Conservation (phyloP, 2,329 filamentous ascomycete genomes). For the Talaromyces sp. region DNA sequence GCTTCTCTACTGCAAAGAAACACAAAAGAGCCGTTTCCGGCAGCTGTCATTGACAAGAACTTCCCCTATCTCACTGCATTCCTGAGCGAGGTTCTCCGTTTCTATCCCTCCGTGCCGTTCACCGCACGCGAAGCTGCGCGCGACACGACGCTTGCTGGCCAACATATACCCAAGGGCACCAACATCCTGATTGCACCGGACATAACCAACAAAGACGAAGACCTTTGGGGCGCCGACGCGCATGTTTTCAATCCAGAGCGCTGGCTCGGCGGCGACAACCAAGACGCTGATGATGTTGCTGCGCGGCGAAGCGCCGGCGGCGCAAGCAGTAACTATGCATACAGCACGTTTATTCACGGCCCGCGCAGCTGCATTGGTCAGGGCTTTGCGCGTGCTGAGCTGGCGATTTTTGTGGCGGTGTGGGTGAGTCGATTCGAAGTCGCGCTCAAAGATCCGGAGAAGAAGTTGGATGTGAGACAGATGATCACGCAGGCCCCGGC, state of each 20-base stretch:
- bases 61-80: constrained; percentile 78
- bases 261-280: constrained; percentile 53
- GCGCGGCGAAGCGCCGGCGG: constrained; percentile 80
- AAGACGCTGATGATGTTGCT: constrained; percentile 56
- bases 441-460: constrained; percentile 57
- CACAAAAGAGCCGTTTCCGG: constrained; percentile 50
- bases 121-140: constrained; percentile 61
- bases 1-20: constrained; percentile 25
- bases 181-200: constrained; percentile 58
- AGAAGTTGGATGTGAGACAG: constrained; percentile 60
- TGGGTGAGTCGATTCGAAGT: constrained; percentile 70
- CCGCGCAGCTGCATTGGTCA: constrained; percentile 22
- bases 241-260: constrained; percentile 71
- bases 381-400: constrained; percentile 63
- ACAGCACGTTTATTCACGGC: constrained; percentile 22
- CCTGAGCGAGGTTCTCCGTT: constrained; percentile 69
- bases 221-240: constrained; percentile 73
- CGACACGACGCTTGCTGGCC: constrained; percentile 62
- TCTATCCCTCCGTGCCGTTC: constrained; percentile 65
- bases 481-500: constrained; percentile 68
- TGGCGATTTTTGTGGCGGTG: constrained; percentile 73
- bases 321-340: constrained; percentile 55
- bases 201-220: constrained; percentile 64
- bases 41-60: constrained; percentile 53
- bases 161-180: constrained; percentile 65